Evolutionary conservation across 2,329 filamentous ascomycete genomes (phyloP).

Genomic region (Coniochaeta pulveracea): DNA sequence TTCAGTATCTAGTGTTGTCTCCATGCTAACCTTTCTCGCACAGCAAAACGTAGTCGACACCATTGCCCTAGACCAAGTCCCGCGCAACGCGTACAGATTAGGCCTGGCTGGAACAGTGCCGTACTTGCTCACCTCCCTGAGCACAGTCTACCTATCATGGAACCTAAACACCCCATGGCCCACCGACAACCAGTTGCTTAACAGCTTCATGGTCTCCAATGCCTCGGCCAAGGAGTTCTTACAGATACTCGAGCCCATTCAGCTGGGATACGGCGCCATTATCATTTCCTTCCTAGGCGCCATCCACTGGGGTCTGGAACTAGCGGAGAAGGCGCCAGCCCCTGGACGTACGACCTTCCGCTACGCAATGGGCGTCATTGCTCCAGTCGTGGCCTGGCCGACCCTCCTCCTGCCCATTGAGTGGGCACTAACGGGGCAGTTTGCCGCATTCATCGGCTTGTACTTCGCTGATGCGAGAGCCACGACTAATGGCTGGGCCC

Average conservation of each 20-base stretch:
- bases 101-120: conserved; percentile 73
- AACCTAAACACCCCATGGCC: conserved; percentile 61
- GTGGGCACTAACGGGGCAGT: conserved; percentile 77
- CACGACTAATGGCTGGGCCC: conserved; percentile 64
- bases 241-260: conserved; percentile 69
- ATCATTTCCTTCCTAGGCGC: conserved; percentile 92
- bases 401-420: conserved; percentile 76
- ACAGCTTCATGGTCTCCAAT: conserved; percentile 55
- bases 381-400: conserved; percentile 78
- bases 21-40: conserved; percentile 5
- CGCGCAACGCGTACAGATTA: conserved; percentile 54
- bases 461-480: conserved; percentile 78
- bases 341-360: conserved; percentile 58
- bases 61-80: conserved; percentile 53
- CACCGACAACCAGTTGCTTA: conserved; percentile 47
- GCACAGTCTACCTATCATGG: conserved; percentile 74
- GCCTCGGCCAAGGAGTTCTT: conserved; percentile 64
- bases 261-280: conserved; percentile 83
- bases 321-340: conserved; percentile 55
- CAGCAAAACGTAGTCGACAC: conserved; percentile 58
- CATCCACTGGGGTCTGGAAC: conserved; percentile 88
- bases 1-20: conserved; percentile 1
- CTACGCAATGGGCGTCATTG: conserved; percentile 72
- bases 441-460: conserved; percentile 70
- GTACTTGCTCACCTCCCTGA: conserved; percentile 73